Base-by-base conservation (phyloP, 305 asterid species). In the Galium porrigens region DNA sequence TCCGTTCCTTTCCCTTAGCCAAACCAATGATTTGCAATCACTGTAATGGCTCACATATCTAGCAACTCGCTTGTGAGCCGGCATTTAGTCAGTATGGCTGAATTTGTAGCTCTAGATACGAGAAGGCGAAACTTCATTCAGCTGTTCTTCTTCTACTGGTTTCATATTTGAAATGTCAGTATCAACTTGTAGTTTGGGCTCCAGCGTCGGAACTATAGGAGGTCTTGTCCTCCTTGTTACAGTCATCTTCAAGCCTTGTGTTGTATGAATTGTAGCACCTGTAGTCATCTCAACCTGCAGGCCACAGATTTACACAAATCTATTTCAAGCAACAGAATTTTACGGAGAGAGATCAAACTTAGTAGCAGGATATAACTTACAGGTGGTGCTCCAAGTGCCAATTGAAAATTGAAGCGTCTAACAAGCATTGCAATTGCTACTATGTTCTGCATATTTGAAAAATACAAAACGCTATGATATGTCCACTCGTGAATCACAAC, bases 181-280 rank as follows among this genome's bases (percentile, higher is more conserved):
- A 75, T 74, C 91, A 9, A 59, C 46, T 65, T 74, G 66, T 52
- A 74, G 58, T 39, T 83, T 65, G 68, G 87, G 80, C 64, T 84
- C 86, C 70, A 84, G 32, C 15, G 65, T 83, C 25, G 95, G 96
- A 54, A 83, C 78, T 66, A 85, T 73, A 10, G 85, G 89, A 68
- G 86, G 83, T 66, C 76, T 77, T 61, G 61, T 81, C 73, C 99
- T 77, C 41, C 84, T 81, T 41, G 94, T 92, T 30, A 89, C 94
- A 0, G 89, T 89, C 99, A 92, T 86, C 20, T 76, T 86, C 73
- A 92, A 77, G 63, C 99, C 99, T 73, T 83, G 85, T 14, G 97
- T 92, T 25, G 99, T 92, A 82, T 92, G 99, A 73, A 92, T 92
- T 5, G 97, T 92, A 34, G 99, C 99, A 30, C 99, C 99, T 7